Percentiles rank a stretch among this genome's conserved stretches.
Evolutionary conservation across 495 filamentous ascomycete genomes (phyloP).

Genomic region (Lasiosphaeria hispida): DNA sequence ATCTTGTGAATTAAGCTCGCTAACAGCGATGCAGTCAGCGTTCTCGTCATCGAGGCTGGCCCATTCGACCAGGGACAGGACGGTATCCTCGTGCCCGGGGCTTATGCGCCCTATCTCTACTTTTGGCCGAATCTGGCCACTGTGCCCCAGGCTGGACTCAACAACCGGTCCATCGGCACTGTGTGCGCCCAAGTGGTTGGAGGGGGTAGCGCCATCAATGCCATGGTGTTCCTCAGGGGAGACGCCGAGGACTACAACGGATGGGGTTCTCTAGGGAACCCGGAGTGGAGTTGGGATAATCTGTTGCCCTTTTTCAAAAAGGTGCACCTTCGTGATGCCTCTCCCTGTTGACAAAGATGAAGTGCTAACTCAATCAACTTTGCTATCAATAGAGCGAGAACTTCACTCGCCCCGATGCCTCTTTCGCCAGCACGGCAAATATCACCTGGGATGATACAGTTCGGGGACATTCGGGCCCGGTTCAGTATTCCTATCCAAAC

Average conservation of each 20-base stretch:
- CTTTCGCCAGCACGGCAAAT: slow-evolving; percentile 25
- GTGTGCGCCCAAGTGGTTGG: slow-evolving; percentile 37
- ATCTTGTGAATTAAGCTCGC: slow-evolving; percentile 25
- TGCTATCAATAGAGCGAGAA: slow-evolving; percentile 25
- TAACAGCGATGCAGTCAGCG: slow-evolving; percentile 25
- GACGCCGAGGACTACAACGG: slow-evolving; percentile 51
- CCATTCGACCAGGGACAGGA: slow-evolving; percentile 29
- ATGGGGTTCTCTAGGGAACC: slow-evolving; percentile 60
- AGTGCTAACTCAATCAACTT: not conserved
- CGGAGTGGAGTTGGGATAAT: slow-evolving; percentile 59
- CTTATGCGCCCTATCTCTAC: slow-evolving; percentile 26
- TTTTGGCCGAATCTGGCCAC: slow-evolving; percentile 28
- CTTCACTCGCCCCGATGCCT: slow-evolving; percentile 23
- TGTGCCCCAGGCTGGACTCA: slow-evolving; percentile 23
- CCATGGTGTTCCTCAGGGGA: slow-evolving; percentile 44
- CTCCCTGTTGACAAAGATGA: no score
- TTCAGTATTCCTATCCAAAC: slow-evolving; percentile 41
- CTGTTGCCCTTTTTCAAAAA: slow-evolving; percentile 61
- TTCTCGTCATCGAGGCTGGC: slow-evolving; percentile 47
- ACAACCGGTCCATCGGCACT: slow-evolving; percentile 22
- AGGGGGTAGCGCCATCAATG: slow-evolving; percentile 44
- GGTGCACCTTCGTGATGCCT: slow-evolving; percentile 22
- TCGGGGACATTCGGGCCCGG: slow-evolving; percentile 38
- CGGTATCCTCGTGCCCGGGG: slow-evolving; percentile 28
- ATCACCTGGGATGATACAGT: slow-evolving; percentile 41